phyloP scores from a whole-genome alignment of 2,329 filamentous ascomycete genomes.

The Trichoderma sp. region DNA sequence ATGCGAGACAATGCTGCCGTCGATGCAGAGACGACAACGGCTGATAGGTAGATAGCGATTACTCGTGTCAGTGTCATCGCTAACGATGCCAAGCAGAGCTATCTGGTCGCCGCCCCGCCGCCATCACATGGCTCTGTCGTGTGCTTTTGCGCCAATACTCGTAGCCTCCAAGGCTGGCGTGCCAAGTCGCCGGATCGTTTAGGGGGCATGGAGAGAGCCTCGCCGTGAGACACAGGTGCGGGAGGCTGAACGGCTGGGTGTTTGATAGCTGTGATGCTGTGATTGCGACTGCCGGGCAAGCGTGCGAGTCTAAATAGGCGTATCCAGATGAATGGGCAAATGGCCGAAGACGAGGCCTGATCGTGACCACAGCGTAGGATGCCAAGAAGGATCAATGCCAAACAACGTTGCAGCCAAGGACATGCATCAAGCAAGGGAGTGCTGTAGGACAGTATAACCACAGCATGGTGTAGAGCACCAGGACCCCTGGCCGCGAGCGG shows the following conservation, averaged over 20 bases:
- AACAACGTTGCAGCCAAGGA: background rate
- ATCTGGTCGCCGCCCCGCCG: constrained; percentile 14
- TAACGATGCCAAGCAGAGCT: constrained; percentile 20
- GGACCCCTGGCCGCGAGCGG: background rate
- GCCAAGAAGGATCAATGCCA: too few relatives aligned
- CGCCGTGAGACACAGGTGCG: background rate
- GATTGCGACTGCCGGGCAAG: background rate
- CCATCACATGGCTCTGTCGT: constrained; percentile 20
- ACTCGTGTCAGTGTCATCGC: constrained; percentile 14
- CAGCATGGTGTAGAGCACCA: background rate
- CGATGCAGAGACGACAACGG: background rate
- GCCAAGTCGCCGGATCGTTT: constrained; percentile 14
- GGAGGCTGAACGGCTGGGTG: background rate
- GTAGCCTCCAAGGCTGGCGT: background rate
- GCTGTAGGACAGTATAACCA: background rate
- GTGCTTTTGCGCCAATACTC: background rate
- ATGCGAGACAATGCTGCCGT: background rate
- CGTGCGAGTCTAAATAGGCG: background rate
- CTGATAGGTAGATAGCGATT: background rate
- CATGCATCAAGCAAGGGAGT: background rate
- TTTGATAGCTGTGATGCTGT: background rate
- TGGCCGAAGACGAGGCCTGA: background rate
- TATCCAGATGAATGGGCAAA: background rate
- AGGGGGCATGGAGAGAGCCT: background rate
- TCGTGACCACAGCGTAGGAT: background rate